Evolutionary conservation across 176 grass and related monocot species (phyloP).

Genomic region (Otatea glauca): DNA sequence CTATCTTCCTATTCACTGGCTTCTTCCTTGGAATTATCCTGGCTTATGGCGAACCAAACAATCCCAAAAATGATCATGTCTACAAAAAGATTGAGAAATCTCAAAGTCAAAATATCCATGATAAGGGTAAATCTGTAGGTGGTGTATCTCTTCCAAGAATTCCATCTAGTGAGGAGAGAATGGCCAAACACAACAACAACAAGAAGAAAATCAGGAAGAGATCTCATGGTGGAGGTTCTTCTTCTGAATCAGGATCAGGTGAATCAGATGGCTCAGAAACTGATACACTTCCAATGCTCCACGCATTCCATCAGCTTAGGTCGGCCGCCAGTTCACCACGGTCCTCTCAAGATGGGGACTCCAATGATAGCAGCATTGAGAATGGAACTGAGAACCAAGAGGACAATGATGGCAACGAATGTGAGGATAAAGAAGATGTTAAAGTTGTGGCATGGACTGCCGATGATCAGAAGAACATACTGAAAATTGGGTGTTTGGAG

Average conservation of each 20-base stretch:
- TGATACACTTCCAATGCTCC: conserved; percentile 49
- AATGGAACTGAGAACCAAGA: conserved; percentile 39
- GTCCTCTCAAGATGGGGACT: conserved; percentile 53
- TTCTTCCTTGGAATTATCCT: conserved; percentile 57
- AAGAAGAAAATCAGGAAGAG: conserved; percentile 27
- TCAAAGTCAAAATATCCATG: background rate
- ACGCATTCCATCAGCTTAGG: conserved; percentile 42
- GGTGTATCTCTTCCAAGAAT: conserved; percentile 28
- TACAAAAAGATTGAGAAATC: conserved; percentile 44
- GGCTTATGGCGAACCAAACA: conserved; percentile 53
- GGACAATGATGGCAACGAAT: background rate
- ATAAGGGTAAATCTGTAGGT: background rate
- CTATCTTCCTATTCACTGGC: conserved; percentile 53
- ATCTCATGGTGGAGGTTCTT: conserved; percentile 27
- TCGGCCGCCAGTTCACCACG: conserved; percentile 38
- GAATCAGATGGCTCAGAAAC: conserved; percentile 52
- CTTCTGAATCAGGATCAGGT: conserved; percentile 47
- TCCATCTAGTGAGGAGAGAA: conserved; percentile 18
- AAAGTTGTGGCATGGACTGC: conserved; percentile 60
- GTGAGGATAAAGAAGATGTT: conserved; percentile 24
- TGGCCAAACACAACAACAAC: background rate
- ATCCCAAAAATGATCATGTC: conserved; percentile 44
- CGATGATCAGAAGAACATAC: conserved; percentile 63
- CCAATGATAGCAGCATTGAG: conserved; percentile 46
- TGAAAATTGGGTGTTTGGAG: conserved; percentile 53